Evolutionary conservation across 257 asterid species (phyloP).

Genomic region (Striga asiatica): DNA sequence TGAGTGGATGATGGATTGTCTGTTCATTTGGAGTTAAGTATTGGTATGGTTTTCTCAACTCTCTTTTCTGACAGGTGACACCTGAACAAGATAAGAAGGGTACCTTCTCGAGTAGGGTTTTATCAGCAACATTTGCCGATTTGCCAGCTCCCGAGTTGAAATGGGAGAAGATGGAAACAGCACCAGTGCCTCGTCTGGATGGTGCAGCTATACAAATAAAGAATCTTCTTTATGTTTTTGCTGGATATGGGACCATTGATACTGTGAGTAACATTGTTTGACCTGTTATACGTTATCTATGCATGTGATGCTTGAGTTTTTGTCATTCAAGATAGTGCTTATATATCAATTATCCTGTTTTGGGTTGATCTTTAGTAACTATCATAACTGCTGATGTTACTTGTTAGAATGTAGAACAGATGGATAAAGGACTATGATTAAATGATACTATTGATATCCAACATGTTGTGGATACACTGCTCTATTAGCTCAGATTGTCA

Average conservation of each 20-base stretch:
- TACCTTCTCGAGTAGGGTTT: constrained; percentile 20
- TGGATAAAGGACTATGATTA: too few relatives aligned
- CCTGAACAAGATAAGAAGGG: background rate
- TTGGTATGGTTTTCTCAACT: background rate
- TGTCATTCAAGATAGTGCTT: background rate
- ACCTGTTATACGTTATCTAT: background rate
- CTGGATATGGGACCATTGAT: constrained; percentile 50
- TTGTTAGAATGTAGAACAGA: too few relatives aligned
- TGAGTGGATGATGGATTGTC: background rate
- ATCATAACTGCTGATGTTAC: too few relatives aligned
- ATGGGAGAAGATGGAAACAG: constrained; percentile 79
- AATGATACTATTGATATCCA: too few relatives aligned
- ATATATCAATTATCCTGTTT: too few relatives aligned
- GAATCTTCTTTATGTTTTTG: constrained; percentile 45
- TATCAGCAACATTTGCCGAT: constrained; percentile 65
- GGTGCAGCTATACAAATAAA: constrained; percentile 57
- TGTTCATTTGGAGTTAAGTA: background rate
- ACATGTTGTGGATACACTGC: too few relatives aligned
- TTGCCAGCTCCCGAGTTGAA: constrained; percentile 57
- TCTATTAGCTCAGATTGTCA: too few relatives aligned
- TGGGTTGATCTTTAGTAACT: background rate
- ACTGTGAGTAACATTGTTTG: constrained; percentile 31
- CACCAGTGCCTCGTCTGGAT: constrained; percentile 78
- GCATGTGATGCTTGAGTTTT: background rate
- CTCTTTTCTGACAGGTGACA: background rate